A percentile compares a stretch with the other conserved stretches of the same genome.
phyloP scores from a whole-genome alignment of 2,329 filamentous ascomycete genomes.

The Aspergillus tubingensis region DNA sequence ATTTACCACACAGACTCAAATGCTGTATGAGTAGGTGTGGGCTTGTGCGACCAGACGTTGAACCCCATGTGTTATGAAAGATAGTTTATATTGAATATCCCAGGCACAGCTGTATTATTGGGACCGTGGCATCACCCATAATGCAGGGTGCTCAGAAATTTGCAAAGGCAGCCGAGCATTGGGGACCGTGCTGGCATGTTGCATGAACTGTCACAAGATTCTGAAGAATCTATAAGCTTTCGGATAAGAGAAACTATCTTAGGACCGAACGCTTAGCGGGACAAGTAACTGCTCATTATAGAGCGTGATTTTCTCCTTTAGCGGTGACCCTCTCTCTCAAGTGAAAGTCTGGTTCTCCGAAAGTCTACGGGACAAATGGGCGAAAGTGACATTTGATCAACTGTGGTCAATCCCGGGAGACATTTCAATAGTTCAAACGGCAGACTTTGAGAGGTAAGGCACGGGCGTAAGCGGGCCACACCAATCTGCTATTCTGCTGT shows the following conservation, averaged over 20 bases:
- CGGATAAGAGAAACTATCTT: background rate
- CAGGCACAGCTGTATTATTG: background rate
- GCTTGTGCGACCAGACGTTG: background rate
- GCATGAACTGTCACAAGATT: background rate
- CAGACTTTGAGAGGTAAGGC: background rate
- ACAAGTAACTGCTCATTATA: background rate
- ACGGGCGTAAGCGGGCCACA: background rate
- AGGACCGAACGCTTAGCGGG: background rate
- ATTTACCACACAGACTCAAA: background rate
- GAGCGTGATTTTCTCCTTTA: background rate
- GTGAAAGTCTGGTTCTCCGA: background rate
- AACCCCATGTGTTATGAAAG: background rate
- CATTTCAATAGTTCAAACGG: background rate
- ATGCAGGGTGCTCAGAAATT: background rate
- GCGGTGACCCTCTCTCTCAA: background rate
- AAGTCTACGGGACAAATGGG: background rate
- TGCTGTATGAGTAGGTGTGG: background rate
- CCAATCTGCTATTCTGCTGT: background rate
- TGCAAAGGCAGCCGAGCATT: background rate
- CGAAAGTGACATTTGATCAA: background rate
- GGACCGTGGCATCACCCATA: background rate
- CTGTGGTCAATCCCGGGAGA: background rate
- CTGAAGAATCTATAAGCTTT: background rate
- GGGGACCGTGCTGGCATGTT: background rate
- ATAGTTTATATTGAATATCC: background rate